Evolutionary conservation across 2,329 filamentous ascomycete genomes (phyloP).

Genomic region (Fusarium nanum): DNA sequence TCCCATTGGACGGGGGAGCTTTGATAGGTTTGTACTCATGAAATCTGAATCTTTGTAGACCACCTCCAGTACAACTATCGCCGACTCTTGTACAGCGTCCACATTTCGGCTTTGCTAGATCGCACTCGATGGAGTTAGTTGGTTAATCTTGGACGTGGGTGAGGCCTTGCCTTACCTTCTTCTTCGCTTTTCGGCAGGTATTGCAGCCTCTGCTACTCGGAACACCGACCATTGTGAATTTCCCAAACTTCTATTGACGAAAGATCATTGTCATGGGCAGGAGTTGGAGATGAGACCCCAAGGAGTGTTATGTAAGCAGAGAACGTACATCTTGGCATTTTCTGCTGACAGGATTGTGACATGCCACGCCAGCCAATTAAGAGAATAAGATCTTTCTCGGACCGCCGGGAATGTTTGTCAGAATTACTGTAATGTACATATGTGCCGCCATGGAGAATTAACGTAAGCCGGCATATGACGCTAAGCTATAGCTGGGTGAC

Average conservation of each 20-base stretch:
- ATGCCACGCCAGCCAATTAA: not conserved
- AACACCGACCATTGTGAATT: constrained; percentile 18
- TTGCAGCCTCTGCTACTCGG: constrained; percentile 21
- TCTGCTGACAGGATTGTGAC: not conserved
- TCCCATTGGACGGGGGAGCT: constrained; percentile 1
- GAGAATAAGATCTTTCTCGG: not conserved
- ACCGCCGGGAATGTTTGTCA: not conserved
- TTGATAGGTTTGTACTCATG: constrained; percentile 6
- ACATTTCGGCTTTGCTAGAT: constrained; percentile 20
- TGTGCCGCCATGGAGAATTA: not conserved
- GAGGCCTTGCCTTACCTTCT: constrained; percentile 1
- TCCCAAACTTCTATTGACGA: not conserved
- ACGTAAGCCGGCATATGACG: not conserved
- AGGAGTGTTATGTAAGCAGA: not conserved
- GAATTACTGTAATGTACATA: not conserved
- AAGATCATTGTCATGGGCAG: not conserved
- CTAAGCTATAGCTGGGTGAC: not conserved
- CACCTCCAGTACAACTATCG: not conserved
- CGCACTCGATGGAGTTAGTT: constrained; percentile 4
- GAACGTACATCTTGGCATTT: not conserved
- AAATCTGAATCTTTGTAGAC: constrained; percentile 18
- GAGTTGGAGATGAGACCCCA: not conserved
- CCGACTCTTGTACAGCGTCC: constrained; percentile 11
- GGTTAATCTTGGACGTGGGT: rapidly evolving
- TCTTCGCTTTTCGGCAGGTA: constrained; percentile 24